These are phyloP conservation scores for Oxytropis ochrocephala DNA, from an alignment of 306 rosid genomes.

Conservation along the genomic window DNA sequence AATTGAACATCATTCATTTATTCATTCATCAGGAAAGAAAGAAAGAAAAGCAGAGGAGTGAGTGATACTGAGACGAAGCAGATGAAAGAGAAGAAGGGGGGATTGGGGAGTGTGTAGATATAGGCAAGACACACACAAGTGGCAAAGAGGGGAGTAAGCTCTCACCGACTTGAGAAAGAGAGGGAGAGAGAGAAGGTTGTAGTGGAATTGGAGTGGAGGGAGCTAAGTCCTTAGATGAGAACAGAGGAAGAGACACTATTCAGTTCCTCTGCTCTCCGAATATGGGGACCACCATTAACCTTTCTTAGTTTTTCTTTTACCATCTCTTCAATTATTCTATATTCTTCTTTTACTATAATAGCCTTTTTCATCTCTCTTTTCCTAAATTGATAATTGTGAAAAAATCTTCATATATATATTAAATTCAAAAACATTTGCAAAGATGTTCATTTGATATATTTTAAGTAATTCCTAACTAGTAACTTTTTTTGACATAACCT, in stretches of 20 bases:
- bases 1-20: background rate
- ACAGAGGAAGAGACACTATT: conserved; percentile 66
- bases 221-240: conserved; percentile 27
- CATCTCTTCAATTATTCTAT: conserved; percentile 44
- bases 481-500: too few species aligned
- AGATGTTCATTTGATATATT: too few species aligned
- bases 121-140: too few species aligned
- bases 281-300: conserved; percentile 45
- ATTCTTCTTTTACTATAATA: conserved; percentile 27
- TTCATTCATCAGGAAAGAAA: background rate
- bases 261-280: conserved; percentile 47
- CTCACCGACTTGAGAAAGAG: background rate
- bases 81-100: too few species aligned
- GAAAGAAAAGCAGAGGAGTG: background rate
- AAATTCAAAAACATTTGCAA: too few species aligned
- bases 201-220: background rate
- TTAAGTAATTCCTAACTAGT: background rate
- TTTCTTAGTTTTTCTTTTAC: background rate
- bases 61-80: too few species aligned
- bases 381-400: too few species aligned
- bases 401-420: too few species aligned
- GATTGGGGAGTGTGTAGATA: too few species aligned
- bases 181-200: background rate
- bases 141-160: too few species aligned
- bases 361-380: background rate